Conservation (phyloP, 805 yeast species). For the Suhomyces sp. region DNA sequence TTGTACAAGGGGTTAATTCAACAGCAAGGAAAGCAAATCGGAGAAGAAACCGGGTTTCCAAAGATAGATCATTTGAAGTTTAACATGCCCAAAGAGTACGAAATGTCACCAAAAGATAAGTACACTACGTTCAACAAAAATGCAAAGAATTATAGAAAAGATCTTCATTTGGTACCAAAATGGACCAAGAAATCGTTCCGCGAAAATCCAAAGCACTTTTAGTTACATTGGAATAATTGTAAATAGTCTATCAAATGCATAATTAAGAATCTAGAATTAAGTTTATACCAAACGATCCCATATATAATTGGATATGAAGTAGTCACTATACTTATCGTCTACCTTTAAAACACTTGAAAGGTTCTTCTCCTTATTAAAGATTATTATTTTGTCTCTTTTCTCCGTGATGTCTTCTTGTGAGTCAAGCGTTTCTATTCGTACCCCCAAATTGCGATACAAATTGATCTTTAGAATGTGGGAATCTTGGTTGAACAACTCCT, state of each 20-base stretch:
- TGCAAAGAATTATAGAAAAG: conserved; percentile 78
- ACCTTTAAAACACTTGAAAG: conserved; percentile 50
- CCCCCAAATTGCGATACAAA: conserved; percentile 59
- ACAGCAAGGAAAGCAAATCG: conserved; percentile 18
- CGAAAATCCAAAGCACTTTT: conserved; percentile 72
- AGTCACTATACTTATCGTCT: conserved; percentile 57
- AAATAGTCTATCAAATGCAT: conserved; percentile 5
- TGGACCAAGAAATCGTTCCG: conserved; percentile 87
- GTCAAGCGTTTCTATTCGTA: conserved; percentile 39
- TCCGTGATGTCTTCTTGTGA: conserved; percentile 16
- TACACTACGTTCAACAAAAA: conserved; percentile 81
- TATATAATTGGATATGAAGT: conserved; percentile 68
- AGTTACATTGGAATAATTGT: conserved; percentile 10
- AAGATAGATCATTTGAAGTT: conserved; percentile 37
- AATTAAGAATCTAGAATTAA: background rate
- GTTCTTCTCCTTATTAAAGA: conserved; percentile 47
- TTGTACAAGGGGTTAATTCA: conserved; percentile 42
- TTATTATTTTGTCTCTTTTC: conserved; percentile 42
- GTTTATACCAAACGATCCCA: conserved; percentile 55
- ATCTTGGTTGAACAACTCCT: conserved; percentile 36
- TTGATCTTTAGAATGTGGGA: conserved; percentile 52
- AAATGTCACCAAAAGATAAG: conserved; percentile 80
- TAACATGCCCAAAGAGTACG: conserved; percentile 68
- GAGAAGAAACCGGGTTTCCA: conserved; percentile 34
- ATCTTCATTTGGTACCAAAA: conserved; percentile 83